Evolutionary conservation across 2,329 filamentous ascomycete species (phyloP).

Genomic region (Penicillium frequentans): DNA sequence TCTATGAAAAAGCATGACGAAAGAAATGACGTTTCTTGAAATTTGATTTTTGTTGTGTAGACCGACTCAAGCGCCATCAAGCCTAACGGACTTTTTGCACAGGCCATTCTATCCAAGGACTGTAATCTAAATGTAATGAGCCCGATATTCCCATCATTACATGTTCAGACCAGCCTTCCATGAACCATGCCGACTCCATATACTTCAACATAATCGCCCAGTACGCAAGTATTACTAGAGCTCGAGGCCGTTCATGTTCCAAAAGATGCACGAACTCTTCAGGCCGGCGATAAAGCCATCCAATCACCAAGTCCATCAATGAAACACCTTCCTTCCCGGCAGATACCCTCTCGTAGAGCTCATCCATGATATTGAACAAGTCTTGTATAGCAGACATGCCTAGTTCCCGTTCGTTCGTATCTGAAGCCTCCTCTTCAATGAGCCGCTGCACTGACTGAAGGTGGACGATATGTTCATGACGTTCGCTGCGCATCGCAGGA

Average conservation of each 20-base stretch:
- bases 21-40: no score
- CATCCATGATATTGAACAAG: constrained; percentile 15
- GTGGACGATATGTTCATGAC: constrained; percentile 14
- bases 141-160: constrained; percentile 28
- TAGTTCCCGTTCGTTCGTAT: background rate
- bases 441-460: constrained; percentile 13
- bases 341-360: constrained; percentile 17
- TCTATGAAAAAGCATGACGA: no score
- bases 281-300: constrained; percentile 32
- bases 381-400: constrained; percentile 13
- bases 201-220: constrained; percentile 34
- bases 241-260: constrained; percentile 27
- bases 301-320: constrained; percentile 28
- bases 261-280: constrained; percentile 22
- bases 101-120: constrained; percentile 31
- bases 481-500: constrained; percentile 14
- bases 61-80: no score
- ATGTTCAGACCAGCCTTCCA: constrained; percentile 35
- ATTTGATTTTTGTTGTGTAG: no score
- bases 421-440: constrained; percentile 6
- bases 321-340: constrained; percentile 7
- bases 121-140: constrained; percentile 18
- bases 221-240: constrained; percentile 29
- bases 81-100: no score
- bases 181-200: constrained; percentile 35